Evolutionary conservation across 108 stramenopile genomes (phyloP).

Genomic region (Nitzschia sp.): DNA sequence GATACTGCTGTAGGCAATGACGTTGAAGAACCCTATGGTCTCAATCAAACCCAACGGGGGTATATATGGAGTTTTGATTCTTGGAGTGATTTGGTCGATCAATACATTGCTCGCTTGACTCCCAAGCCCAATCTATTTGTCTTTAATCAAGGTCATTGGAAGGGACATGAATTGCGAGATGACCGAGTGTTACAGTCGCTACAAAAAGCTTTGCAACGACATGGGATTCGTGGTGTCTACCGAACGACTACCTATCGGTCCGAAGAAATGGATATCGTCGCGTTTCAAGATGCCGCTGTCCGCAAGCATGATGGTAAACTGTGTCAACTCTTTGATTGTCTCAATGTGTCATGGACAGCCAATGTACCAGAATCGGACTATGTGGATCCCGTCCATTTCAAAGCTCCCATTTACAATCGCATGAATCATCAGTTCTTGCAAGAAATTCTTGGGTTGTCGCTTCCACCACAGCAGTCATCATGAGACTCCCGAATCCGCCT

Average conservation of each 20-base stretch:
- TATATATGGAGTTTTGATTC: conserved; percentile 1
- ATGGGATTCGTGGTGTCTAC: conserved; percentile 37
- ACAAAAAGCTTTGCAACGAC: conserved; percentile 7
- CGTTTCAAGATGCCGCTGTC: background rate
- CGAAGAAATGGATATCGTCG: background rate
- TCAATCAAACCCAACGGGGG: conserved; percentile 9
- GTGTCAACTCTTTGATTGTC: conserved; percentile 18
- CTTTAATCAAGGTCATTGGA: conserved; percentile 34
- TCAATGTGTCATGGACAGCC: conserved; percentile 22
- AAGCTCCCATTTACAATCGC: conserved; percentile 17
- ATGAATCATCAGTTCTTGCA: conserved; percentile 17
- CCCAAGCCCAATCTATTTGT: conserved; percentile 31
- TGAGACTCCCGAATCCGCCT: too few species aligned
- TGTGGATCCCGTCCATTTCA: conserved; percentile 27
- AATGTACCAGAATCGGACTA: conserved; percentile 10
- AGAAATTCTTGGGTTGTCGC: background rate
- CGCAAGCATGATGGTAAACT: conserved; percentile 8
- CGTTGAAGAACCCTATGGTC: background rate
- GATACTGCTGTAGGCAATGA: background rate
- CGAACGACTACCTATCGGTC: conserved; percentile 30
- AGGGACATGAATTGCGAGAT: conserved; percentile 22
- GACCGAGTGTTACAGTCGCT: conserved; percentile 4
- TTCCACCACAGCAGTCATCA: too few species aligned
- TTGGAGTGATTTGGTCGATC: conserved; percentile 21
- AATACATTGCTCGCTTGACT: conserved; percentile 22